Evolutionary conservation across 2,329 filamentous ascomycete genomes (phyloP).

Genomic region (Colletotrichum phormii): DNA sequence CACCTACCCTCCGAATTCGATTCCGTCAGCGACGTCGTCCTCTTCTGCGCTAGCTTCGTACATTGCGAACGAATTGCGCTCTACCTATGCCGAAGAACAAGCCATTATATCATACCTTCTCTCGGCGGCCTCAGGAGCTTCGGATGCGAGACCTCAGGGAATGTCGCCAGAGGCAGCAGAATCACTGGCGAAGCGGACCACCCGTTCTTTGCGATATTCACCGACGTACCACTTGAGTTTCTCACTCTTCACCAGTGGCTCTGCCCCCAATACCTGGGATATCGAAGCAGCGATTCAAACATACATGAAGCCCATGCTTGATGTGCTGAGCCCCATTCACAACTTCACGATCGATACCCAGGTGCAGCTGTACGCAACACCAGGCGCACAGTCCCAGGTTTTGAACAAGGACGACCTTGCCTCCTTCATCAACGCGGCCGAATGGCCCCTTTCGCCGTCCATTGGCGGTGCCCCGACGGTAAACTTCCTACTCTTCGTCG

Average conservation of each 20-base stretch:
- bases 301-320: slow-evolving; percentile 85
- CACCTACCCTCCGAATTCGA: slow-evolving; percentile 77
- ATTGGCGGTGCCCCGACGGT: slow-evolving; percentile 94
- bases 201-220: slow-evolving; percentile 88
- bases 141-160: slow-evolving; percentile 57
- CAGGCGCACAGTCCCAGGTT: slow-evolving; percentile 71
- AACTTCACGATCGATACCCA: slow-evolving; percentile 97
- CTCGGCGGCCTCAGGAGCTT: slow-evolving; percentile 67
- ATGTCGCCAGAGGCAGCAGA: slow-evolving; percentile 65
- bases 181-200: slow-evolving; percentile 76
- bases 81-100: slow-evolving; percentile 88
- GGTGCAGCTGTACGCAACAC: slow-evolving; percentile 90
- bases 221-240: slow-evolving; percentile 96
- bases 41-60: slow-evolving; percentile 81
- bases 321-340: slow-evolving; percentile 84
- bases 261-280: slow-evolving; percentile 88
- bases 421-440: slow-evolving; percentile 96
- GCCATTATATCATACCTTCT: slow-evolving; percentile 83
- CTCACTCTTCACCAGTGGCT: slow-evolving; percentile 87
- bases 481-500: slow-evolving; percentile 94
- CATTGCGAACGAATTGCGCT: slow-evolving; percentile 81
- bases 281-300: slow-evolving; percentile 84
- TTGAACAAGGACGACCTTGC: slow-evolving; percentile 88
- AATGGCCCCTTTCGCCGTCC: slow-evolving; percentile 95
- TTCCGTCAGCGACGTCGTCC: slow-evolving; percentile 74